These are phyloP conservation scores for Opeltia flavorubescens DNA, from an alignment of 495 filamentous ascomycete genomes.

Conservation along the genomic window DNA sequence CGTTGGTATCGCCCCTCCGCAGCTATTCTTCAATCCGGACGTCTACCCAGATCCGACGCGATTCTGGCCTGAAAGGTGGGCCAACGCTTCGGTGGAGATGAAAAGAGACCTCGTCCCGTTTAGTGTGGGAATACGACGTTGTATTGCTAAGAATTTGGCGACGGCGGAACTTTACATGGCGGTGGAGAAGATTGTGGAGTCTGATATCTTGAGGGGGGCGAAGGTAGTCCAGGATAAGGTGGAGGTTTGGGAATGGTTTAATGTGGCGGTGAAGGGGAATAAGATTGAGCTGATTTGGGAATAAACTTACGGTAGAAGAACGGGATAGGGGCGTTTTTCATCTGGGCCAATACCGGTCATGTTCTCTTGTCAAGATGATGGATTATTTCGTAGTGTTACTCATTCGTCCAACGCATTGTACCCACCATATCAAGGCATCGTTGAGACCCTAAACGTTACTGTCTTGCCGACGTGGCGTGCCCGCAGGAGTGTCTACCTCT, in stretches of 20 bases:
- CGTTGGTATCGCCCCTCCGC: slow-evolving; percentile 26
- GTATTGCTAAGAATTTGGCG: slow-evolving; percentile 37
- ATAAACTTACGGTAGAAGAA: too few relatives aligned
- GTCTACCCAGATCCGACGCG: slow-evolving; percentile 26
- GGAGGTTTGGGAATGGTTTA: slow-evolving; percentile 38
- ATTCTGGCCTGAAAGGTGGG: slow-evolving; percentile 38
- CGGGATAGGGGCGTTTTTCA: too few relatives aligned
- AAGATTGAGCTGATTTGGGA: slow-evolving; percentile 11
- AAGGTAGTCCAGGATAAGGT: slow-evolving; percentile 22
- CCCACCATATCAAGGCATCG: too few relatives aligned
- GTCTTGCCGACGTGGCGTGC: too few relatives aligned
- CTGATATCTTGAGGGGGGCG: slow-evolving; percentile 28
- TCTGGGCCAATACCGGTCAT: too few relatives aligned
- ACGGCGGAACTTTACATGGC: slow-evolving; percentile 25
- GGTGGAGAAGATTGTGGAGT: slow-evolving; percentile 22
- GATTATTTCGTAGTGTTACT: too few relatives aligned
- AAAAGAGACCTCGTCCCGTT: slow-evolving; percentile 30
- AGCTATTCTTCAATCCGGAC: slow-evolving; percentile 28
- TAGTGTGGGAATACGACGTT: slow-evolving; percentile 32
- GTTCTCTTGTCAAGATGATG: too few relatives aligned
- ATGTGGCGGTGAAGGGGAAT: slow-evolving; percentile 22
- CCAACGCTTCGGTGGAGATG: slow-evolving; percentile 25
- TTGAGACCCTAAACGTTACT: too few relatives aligned
- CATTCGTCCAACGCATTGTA: too few relatives aligned
- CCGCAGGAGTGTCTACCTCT: too few relatives aligned